phyloP scores from a whole-genome alignment of 805 yeast species.

The Candida nanaspora region DNA sequence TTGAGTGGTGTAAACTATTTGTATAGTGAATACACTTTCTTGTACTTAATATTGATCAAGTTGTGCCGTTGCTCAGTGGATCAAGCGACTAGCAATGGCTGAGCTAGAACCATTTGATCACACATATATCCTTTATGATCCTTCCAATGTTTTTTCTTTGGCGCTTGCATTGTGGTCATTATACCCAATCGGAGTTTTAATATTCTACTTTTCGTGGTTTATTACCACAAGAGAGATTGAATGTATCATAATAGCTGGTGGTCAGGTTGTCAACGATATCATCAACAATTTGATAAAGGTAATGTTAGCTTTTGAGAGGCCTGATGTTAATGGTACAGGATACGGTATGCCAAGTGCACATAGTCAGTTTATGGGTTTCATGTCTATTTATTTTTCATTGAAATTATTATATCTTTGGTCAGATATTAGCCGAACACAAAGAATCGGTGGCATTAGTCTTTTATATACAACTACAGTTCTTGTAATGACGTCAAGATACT shows the following conservation, averaged over 20 bases:
- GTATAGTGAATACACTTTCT: no score
- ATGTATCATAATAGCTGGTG: constrained; percentile 74
- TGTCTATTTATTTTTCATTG: constrained; percentile 49
- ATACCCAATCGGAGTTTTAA: constrained; percentile 70
- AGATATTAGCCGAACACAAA: constrained; percentile 21
- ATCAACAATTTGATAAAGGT: constrained; percentile 63
- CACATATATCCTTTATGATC: constrained; percentile 76
- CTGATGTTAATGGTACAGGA: constrained; percentile 40
- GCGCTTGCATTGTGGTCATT: constrained; percentile 68
- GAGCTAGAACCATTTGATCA: constrained; percentile 71
- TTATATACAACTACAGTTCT: constrained; percentile 25
- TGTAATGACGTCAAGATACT: constrained; percentile 67
- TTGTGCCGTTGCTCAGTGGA: no score
- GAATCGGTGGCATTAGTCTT: constrained; percentile 21
- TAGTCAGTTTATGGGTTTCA: constrained; percentile 90
- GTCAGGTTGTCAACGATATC: constrained; percentile 75
- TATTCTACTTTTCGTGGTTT: constrained; percentile 80
- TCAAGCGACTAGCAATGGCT: no score
- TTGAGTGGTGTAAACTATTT: no score
- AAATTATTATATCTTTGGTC: constrained; percentile 36
- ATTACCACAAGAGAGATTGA: constrained; percentile 77
- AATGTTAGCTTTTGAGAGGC: constrained; percentile 65
- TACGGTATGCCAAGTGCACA: constrained; percentile 98
- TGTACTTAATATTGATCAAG: no score
- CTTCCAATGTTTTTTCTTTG: constrained; percentile 52